Conservation (phyloP, 257 asterid genomes). For the Capsicum baccatum region DNA sequence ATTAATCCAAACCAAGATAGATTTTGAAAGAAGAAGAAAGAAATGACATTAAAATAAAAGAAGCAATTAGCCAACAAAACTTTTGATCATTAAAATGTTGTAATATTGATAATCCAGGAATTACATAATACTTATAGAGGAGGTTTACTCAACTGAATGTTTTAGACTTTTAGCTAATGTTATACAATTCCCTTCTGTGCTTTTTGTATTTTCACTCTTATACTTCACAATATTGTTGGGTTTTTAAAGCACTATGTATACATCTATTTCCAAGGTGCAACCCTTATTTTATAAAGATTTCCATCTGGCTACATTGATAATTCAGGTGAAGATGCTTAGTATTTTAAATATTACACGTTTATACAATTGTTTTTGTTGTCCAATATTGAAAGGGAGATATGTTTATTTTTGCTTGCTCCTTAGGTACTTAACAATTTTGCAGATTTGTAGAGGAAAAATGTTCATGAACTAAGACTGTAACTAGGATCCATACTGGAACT, state of each 20-base stretch:
- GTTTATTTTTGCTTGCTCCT: neutral
- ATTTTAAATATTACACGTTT: neutral
- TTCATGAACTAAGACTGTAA: too few relatives aligned
- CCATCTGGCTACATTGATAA: too few relatives aligned
- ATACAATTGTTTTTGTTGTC: neutral
- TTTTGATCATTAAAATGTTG: neutral
- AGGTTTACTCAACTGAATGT: neutral
- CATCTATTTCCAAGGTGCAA: too few relatives aligned
- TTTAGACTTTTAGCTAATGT: too few relatives aligned
- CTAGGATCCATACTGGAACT: too few relatives aligned
- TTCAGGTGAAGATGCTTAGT: too few relatives aligned
- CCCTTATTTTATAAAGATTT: too few relatives aligned
- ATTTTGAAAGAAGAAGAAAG: neutral
- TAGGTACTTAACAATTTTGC: neutral
- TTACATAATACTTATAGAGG: neutral
- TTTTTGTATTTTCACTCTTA: too few relatives aligned
- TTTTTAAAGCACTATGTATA: too few relatives aligned
- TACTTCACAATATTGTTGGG: too few relatives aligned
- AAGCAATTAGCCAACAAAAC: constrained; percentile 1
- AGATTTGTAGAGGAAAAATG: neutral
- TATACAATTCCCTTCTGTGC: too few relatives aligned
- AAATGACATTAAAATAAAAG: neutral
- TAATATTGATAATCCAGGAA: neutral
- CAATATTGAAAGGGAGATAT: neutral
- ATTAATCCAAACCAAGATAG: constrained; percentile 7